Conservation (phyloP, 257 asterid species). For the Solanum neorickii region DNA sequence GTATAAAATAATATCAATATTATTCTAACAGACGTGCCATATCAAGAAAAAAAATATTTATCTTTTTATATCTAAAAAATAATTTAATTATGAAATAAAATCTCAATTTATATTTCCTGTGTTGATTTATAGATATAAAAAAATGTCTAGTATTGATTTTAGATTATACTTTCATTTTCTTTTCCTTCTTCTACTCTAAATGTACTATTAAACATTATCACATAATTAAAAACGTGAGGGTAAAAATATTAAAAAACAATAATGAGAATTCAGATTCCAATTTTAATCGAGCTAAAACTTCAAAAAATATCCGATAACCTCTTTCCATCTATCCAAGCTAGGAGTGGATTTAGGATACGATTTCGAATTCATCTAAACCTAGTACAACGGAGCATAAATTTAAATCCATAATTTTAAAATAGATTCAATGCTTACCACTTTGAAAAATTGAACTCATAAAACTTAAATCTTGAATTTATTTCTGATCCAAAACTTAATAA, state of each 20-base stretch:
- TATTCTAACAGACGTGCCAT: neutral
- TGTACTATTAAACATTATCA: neutral
- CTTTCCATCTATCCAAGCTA: neutral
- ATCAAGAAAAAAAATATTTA: neutral
- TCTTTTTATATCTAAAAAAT: neutral
- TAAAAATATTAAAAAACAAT: neutral
- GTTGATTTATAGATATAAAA: neutral
- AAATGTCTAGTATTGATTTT: neutral
- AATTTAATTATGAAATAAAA: neutral
- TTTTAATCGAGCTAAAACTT: neutral
- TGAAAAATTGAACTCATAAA: accelerated
- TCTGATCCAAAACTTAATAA: neutral
- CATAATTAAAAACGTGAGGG: neutral
- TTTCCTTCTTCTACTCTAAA: neutral
- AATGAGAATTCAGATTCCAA: neutral
- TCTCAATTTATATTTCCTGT: neutral
- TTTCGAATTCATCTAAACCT: neutral
- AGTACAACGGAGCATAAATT: neutral
- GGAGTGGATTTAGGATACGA: neutral
- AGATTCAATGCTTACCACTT: neutral
- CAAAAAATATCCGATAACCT: neutral
- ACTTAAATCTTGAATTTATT: neutral
- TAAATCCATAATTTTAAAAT: neutral
- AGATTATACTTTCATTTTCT: neutral
- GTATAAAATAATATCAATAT: neutral